A percentile compares a stretch with the other conserved stretches of the same genome.
These are phyloP conservation scores for Cotoneaster glaucophyllus DNA, from an alignment of 306 rosid genomes.

Conservation along the genomic window DNA sequence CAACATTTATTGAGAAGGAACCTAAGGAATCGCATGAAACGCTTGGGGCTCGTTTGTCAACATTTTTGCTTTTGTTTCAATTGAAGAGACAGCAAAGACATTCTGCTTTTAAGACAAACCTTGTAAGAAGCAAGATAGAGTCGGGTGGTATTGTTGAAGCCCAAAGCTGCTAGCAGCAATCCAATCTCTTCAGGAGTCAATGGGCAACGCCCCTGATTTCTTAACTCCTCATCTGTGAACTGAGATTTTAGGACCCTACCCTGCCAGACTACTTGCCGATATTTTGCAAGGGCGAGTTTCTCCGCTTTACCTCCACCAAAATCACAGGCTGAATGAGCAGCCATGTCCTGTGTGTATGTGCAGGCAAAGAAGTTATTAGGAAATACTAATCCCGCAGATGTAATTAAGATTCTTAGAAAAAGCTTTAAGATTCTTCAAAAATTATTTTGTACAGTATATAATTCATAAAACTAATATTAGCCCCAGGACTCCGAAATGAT, in stretches of 20 bases:
- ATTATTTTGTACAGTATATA: background rate
- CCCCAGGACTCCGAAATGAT: background rate
- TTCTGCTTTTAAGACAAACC: constrained; percentile 31
- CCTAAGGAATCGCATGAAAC: background rate
- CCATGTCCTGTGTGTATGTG: constrained; percentile 67
- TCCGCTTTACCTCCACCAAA: constrained; percentile 97
- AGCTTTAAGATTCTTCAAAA: background rate
- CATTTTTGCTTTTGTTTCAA: background rate
- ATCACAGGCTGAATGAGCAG: constrained; percentile 98
- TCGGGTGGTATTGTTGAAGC: constrained; percentile 75
- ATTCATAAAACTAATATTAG: background rate
- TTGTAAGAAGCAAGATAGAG: constrained; percentile 93
- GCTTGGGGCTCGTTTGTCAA: background rate
- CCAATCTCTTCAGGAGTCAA: constrained; percentile 97
- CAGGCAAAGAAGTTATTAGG: background rate
- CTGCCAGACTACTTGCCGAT: constrained; percentile 88
- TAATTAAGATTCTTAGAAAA: background rate
- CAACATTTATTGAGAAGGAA: background rate
- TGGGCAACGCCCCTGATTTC: constrained; percentile 89
- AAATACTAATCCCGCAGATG: background rate
- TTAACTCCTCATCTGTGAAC: constrained; percentile 84
- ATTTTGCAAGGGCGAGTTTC: constrained; percentile 80
- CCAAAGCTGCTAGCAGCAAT: constrained; percentile 84
- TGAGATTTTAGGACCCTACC: constrained; percentile 92
- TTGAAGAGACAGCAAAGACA: background rate